Conservation (phyloP, 2,329 filamentous ascomycete species). For the Colletotrichum truncatum region DNA sequence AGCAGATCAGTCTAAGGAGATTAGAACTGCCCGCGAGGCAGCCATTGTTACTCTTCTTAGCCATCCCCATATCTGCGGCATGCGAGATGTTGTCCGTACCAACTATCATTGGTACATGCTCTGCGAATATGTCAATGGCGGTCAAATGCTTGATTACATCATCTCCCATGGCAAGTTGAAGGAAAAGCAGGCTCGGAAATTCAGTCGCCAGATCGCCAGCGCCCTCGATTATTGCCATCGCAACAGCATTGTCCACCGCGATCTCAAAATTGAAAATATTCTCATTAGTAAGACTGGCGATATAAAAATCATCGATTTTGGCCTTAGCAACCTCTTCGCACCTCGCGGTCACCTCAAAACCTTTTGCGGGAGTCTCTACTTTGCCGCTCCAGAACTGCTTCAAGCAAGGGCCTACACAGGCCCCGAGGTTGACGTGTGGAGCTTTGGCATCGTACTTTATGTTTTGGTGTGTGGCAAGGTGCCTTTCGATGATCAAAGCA, state of each 20-base stretch:
- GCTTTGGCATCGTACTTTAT: constrained; percentile 97
- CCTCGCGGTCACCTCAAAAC: constrained; percentile 89
- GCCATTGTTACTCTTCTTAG: constrained; percentile 95
- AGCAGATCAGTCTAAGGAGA: constrained; percentile 95
- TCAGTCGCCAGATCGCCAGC: constrained; percentile 95
- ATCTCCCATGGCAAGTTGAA: constrained; percentile 97
- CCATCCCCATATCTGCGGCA: constrained; percentile 94
- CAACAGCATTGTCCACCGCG: constrained; percentile 97
- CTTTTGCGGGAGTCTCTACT: constrained; percentile 97
- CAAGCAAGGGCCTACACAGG: constrained; percentile 95
- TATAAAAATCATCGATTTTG: constrained; percentile 99
- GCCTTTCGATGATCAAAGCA: constrained; percentile 98
- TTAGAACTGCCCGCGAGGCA: constrained; percentile 92
- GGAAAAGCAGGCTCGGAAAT: constrained; percentile 98
- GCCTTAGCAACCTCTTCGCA: constrained; percentile 93
- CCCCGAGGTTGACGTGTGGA: constrained; percentile 98
- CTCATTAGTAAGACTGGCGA: constrained; percentile 98
- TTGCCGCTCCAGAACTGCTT: constrained; percentile 92
- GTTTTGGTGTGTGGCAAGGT: constrained; percentile 98
- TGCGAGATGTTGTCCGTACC: constrained; percentile 94
- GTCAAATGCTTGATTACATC: constrained; percentile 99
- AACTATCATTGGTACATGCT: constrained; percentile 99
- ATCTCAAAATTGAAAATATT: constrained; percentile 99
- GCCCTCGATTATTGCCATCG: constrained; percentile 97
- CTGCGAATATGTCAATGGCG: constrained; percentile 98